Percentiles rank a stretch among this genome's conserved stretches.
Conservation (phyloP, 148 eudicot genomes). For the Rhododendron mucronatum region DNA sequence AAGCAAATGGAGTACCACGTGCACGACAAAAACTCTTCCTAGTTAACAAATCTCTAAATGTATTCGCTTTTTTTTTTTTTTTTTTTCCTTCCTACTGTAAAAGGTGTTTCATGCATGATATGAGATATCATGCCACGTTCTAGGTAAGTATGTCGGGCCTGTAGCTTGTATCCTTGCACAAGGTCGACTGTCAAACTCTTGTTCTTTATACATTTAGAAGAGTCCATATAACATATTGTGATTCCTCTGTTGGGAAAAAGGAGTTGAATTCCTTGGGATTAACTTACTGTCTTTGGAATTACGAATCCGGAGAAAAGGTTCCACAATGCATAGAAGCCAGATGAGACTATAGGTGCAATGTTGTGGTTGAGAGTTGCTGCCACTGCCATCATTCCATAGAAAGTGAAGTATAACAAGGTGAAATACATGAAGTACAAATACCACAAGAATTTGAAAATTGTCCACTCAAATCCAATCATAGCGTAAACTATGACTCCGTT, state of each 20-base stretch:
- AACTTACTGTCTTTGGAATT: conserved; percentile 41
- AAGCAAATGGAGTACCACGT: neutral
- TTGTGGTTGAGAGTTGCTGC: conserved; percentile 38
- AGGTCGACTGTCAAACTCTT: neutral
- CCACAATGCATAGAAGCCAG: conserved; percentile 34
- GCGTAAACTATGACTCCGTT: conserved; percentile 42
- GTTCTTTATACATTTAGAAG: neutral
- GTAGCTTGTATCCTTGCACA: neutral
- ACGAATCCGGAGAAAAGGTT: conserved; percentile 47
- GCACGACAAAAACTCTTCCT: neutral
- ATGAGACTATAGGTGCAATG: conserved; percentile 29
- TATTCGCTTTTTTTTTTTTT: neutral
- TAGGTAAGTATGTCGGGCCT: neutral
- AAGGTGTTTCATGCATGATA: neutral
- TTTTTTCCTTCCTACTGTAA: neutral
- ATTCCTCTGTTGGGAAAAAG: neutral
- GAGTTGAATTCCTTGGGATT: neutral
- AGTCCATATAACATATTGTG: neutral
- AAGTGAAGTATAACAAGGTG: conserved; percentile 36
- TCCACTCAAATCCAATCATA: conserved; percentile 54
- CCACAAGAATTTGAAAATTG: conserved; percentile 36
- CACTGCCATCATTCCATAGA: conserved; percentile 49
- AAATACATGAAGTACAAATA: conserved; percentile 38
- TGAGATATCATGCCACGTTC: neutral
- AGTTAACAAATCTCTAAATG: neutral